Evolutionary conservation across 176 grass and related monocot species (phyloP), one percentile per base, ranked within the genome.

Genomic region (Melocanna baccifera): DNA sequence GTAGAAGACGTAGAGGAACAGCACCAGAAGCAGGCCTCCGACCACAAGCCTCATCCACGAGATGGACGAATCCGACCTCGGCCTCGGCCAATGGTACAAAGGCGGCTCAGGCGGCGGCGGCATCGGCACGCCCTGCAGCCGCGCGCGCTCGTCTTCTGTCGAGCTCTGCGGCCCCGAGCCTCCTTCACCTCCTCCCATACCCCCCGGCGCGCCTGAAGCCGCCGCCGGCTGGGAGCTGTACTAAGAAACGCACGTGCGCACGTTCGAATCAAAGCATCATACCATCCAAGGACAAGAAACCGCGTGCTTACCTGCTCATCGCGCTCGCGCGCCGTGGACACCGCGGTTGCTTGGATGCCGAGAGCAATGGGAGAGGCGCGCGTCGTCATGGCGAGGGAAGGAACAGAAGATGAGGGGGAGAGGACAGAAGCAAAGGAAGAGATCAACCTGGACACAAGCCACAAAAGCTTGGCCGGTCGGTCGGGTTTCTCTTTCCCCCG

Each of bases 41-140:
- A 79, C 39, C 39, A 91, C n/a, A 8, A 89, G 9, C 76, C 88
- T 96, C 30, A 63, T 83, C 93, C 96, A 96, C 71, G 85, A 73
- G 42, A 81, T 50, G 57, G 50, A 70, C 18, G 63, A 71, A 37
- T 30, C 77, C 20, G 80, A 79, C 47, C 66, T n/a, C 30, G 81
- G 67, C 71, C 70, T 66, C 62, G 61, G 29, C 47, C 45, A 45
- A 29, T 9, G 65, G 78, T 41, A 51, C 30, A 62, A 26, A 66
- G 71, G 81, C 55, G 52, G 32, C 28, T 61, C 83, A 8, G 7
- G 0, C 50, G 39, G 39, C 39, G 15, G 12, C 41, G 52, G 6
- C 79, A 56, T 5, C 20, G 69, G 29, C 87, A 73, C 36, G 32
- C 88, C 79, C 76, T 81, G 87, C 85, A 87, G 50, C 43, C 77